Percentiles rank a stretch among this genome's conserved stretches.
phyloP scores from a whole-genome alignment of 1,284 basidiomycete species.

The Spongispora temasekensis region DNA sequence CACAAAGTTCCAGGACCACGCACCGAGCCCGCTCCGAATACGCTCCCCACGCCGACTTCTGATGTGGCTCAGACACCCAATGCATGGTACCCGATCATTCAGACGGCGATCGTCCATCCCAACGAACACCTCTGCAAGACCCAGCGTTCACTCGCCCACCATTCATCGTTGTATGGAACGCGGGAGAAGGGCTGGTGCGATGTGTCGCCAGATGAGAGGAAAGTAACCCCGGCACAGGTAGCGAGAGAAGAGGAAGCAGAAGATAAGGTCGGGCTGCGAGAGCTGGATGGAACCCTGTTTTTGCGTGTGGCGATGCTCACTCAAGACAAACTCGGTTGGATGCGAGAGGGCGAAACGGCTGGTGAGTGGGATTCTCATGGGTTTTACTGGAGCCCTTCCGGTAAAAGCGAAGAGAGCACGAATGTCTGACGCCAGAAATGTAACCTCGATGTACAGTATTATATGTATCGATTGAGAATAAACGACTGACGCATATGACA shows the following conservation, averaged over 20 bases:
- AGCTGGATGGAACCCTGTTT: slow-evolving; percentile 53
- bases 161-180: slow-evolving; percentile 47
- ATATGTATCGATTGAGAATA: no score
- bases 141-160: slow-evolving; percentile 57
- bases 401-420: background rate
- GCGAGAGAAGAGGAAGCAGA: slow-evolving; percentile 28
- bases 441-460: no score
- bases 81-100: slow-evolving; percentile 54
- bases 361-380: slow-evolving; percentile 28
- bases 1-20: slow-evolving; percentile 34
- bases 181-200: slow-evolving; percentile 35
- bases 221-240: slow-evolving; percentile 16
- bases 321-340: slow-evolving; percentile 50
- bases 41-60: slow-evolving; percentile 36
- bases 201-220: slow-evolving; percentile 9
- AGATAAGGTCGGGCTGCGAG: slow-evolving; percentile 23
- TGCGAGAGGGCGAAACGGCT: slow-evolving; percentile 45
- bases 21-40: slow-evolving; percentile 35
- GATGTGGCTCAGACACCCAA: slow-evolving; percentile 42
- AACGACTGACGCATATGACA: no score
- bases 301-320: slow-evolving; percentile 54
- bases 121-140: slow-evolving; percentile 65
- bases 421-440: background rate
- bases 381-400: slow-evolving; percentile 21
- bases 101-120: slow-evolving; percentile 39